Evolutionary conservation across 352 stramenopile species (phyloP), one percentile per base, ranked within the genome.

Genomic region (Saprolegnia parasitica): DNA sequence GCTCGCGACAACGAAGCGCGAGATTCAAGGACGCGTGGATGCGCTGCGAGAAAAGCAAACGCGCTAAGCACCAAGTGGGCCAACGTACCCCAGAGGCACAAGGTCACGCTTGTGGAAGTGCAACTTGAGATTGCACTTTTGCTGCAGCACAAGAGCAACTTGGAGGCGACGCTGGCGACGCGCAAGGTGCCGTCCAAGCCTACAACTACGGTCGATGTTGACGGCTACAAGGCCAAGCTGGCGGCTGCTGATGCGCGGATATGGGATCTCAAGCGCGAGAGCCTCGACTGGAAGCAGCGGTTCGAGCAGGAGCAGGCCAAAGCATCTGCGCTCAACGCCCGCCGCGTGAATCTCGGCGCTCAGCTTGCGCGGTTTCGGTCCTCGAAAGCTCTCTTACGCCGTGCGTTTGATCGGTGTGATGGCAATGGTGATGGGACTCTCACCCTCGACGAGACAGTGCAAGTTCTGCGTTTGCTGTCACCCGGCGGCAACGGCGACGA

Each of bases 251-350:
- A 70, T 52, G n/a, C 63, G 4, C 20, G 32, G 29, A 47, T 70
- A n/a, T 61, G 46, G 63, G 18, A 61, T 15, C 26, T 70, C 0
- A 70, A 70, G 32, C 13, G 42, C 49, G 63, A 70, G 32, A 21
- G 46, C 20, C 49, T 47, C n/a, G 16, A 60, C 8, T 70, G 63
- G 63, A 70, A 70, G 55, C n/a, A 39, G 13, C 47, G 45, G 26
- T 16, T 60, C 13, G 54, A 70, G 50, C 63, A 70, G 23, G 63
- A 70, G n/a, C 46, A 24, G 13, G 39, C 63, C 6, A 70, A 70
- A 46, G 20, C 61, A 5, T 35, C 54, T n/a, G 15, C 46, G 20
- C 21, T 70, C 18, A 11, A 42, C 5, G 63, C 63, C 1, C 49
- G 47, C 3, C 21, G 18, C 0, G n/a, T 21, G 20, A 1, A 24